A percentile compares a stretch with the other conserved stretches of the same genome.
phyloP scores from a whole-genome alignment of 1,139 yeast genomes.

The Yamadazyma sp. region DNA sequence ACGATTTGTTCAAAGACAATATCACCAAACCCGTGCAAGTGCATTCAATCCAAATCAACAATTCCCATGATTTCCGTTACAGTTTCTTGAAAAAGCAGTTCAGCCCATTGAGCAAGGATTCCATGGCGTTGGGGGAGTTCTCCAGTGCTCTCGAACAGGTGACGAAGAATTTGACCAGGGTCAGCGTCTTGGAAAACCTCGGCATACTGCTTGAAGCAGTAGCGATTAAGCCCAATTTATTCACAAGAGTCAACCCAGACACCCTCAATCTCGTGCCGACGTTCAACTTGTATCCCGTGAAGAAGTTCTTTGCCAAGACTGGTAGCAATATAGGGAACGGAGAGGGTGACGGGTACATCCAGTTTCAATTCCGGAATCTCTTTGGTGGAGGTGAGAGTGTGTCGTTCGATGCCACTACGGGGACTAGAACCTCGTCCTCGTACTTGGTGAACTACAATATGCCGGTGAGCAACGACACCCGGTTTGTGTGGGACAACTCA shows the following conservation, averaged over 20 bases:
- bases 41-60: constrained; percentile 53
- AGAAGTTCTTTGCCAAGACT: constrained; percentile 72
- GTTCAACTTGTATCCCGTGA: constrained; percentile 59
- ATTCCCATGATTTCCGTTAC: constrained; percentile 52
- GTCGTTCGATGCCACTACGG: constrained; percentile 72
- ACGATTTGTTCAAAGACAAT: constrained; percentile 42
- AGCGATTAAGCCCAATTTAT: constrained; percentile 12
- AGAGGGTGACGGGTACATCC: constrained; percentile 90
- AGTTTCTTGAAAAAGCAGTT: constrained; percentile 55
- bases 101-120: constrained; percentile 42
- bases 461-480: constrained; percentile 57
- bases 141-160: constrained; percentile 43
- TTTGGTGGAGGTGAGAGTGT: constrained; percentile 89
- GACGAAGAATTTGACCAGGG: constrained; percentile 39
- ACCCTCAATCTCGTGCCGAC: constrained; percentile 52
- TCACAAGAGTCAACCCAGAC: constrained; percentile 11
- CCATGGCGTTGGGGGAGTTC: constrained; percentile 36
- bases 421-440: constrained; percentile 78
- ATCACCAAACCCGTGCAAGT: constrained; percentile 45
- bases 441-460: constrained; percentile 61
- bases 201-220: constrained; percentile 39
- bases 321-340: constrained; percentile 96
- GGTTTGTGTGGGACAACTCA: constrained; percentile 55
- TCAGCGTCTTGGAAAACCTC: constrained; percentile 48
- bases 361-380: constrained; percentile 70